These are phyloP conservation scores for Meira miltonrushii DNA, from an alignment of 1,284 basidiomycete genomes.

Conservation along the genomic window DNA sequence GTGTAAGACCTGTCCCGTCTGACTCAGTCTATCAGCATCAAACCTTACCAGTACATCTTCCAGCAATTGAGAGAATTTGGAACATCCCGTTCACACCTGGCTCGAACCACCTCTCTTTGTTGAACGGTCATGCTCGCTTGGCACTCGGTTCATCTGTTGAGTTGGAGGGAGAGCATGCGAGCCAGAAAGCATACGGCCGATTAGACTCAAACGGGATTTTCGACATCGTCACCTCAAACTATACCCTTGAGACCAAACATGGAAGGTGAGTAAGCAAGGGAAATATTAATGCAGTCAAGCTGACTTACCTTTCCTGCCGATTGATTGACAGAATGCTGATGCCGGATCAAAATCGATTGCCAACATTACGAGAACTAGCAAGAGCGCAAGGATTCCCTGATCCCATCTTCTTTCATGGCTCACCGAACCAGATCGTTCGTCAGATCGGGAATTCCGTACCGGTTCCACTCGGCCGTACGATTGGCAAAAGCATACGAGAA, in stretches of 20 bases:
- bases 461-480: neutral
- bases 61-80: neutral
- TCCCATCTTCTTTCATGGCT: neutral
- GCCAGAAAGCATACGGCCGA: neutral
- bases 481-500: slow-evolving; percentile 3
- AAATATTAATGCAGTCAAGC: neutral
- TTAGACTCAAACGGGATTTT: neutral
- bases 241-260: neutral
- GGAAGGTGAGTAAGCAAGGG: neutral
- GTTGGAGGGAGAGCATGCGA: neutral
- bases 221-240: neutral
- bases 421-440: neutral
- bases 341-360: slow-evolving; percentile 5
- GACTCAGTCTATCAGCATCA: neutral
- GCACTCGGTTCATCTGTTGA: too few relatives aligned
- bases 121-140: too few relatives aligned
- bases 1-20: neutral
- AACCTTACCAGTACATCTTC: neutral
- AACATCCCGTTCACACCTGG: neutral
- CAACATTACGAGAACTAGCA: neutral
- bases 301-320: neutral
- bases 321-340: neutral
- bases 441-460: slow-evolving; percentile 10
- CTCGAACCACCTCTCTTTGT: neutral
- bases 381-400: slow-evolving; percentile 10